Evolutionary conservation across 305 asterid genomes (phyloP), one percentile per base, ranked within the genome.

Genomic region (Solanum chacoense): DNA sequence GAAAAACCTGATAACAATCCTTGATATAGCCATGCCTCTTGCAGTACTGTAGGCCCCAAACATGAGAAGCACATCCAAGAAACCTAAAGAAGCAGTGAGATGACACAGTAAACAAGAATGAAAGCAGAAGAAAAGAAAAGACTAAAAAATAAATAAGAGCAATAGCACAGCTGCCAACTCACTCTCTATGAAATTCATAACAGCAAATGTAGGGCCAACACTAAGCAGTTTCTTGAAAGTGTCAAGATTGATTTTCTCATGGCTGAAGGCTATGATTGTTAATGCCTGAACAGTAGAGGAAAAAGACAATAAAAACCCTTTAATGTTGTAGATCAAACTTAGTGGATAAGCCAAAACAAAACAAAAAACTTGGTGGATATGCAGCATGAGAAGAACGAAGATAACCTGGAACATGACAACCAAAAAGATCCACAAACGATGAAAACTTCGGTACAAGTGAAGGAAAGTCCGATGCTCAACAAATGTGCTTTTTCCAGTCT

Each of bases 401-500:
- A 88, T 88, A 88, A 95, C 99, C 99, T 97, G 99, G 93, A 97
- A 97, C 99, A 97, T 97, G 89, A 95, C 90, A 78, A 86, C 87
- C 93, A 97, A 93, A 92, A 97, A 97, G 88, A 97, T 95, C 99
- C 99, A 97, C 95, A 97, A 29, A 85, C 99, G 99, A 92, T 97
- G 99, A 90, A 97, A 97, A 92, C 99, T 96, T 90, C 98, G 95
- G 92, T 95, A 97, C 89, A 97, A 91, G 92, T 97, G 99, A 89
- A 97, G 95, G 89, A 94, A 97, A 71, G 99, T 96, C 73, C 99
- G 96, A 93, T 97, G 99, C 93, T 97, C 99, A 89, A 97, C 99
- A 91, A 96, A 97, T 87, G 98, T 93, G 92, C 98, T 96, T 93
- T 97, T 97, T 65, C 96, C 98, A 35, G 98, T 96, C 99, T 97